Percentiles rank a stretch among this genome's conserved stretches.
These are phyloP conservation scores for Saccharomycopsis selenospora DNA, from an alignment of 805 yeast genomes.

Conservation along the genomic window DNA sequence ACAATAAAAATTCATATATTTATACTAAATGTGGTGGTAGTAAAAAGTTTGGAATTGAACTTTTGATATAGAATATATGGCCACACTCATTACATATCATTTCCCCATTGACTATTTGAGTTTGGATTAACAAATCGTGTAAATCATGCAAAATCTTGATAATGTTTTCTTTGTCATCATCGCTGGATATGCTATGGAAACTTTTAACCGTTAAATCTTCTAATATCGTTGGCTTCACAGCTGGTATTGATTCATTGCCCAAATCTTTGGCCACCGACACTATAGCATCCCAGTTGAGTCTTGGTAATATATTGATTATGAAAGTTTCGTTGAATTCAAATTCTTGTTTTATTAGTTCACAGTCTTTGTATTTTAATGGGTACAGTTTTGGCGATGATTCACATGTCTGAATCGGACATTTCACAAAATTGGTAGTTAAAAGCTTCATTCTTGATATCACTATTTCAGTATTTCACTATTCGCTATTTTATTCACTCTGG, in stretches of 20 bases:
- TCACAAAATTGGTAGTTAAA: constrained; percentile 92
- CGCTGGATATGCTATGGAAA: too few species aligned
- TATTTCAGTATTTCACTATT: too few species aligned
- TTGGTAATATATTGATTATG: constrained; percentile 62
- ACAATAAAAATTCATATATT: too few species aligned
- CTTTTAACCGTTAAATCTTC: not conserved
- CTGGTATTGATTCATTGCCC: constrained; percentile 57
- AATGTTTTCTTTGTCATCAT: constrained; percentile 38
- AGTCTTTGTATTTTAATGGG: constrained; percentile 64
- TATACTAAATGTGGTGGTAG: constrained; percentile 82
- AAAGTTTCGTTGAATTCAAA: constrained; percentile 81
- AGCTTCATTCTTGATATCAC: too few species aligned
- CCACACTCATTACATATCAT: constrained; percentile 84
- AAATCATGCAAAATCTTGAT: constrained; percentile 61
- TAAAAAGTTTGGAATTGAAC: constrained; percentile 87
- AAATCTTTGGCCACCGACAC: constrained; percentile 68
- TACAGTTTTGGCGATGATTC: constrained; percentile 67
- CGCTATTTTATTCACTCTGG: too few species aligned
- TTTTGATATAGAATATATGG: constrained; percentile 83
- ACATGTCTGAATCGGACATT: constrained; percentile 83
- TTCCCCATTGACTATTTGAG: constrained; percentile 79
- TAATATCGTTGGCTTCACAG: constrained; percentile 46
- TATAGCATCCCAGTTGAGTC: constrained; percentile 86
- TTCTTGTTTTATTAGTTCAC: constrained; percentile 69
- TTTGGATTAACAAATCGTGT: constrained; percentile 74